Conservation (phyloP, 1,284 basidiomycete genomes). For the Ceratobasidium papillatum region DNA sequence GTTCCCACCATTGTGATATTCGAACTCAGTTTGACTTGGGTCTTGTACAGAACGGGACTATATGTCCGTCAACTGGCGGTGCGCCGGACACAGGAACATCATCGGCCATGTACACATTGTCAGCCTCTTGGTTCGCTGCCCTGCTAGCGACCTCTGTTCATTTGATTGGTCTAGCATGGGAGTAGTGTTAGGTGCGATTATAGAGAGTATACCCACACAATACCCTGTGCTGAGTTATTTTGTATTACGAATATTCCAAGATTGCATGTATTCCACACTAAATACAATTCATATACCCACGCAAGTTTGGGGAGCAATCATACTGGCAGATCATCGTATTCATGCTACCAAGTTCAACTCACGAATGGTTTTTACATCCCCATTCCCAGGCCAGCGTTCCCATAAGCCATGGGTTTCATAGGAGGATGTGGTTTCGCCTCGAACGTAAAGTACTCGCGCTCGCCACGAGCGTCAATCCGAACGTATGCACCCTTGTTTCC, state of each 20-base stretch:
- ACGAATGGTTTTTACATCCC: constrained; percentile 47
- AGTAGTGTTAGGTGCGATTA: neutral
- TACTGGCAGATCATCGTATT: neutral
- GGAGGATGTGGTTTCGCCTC: constrained; percentile 88
- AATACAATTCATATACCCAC: constrained; percentile 38
- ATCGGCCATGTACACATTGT: neutral
- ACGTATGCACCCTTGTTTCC: constrained; percentile 86
- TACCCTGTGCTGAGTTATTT: constrained; percentile 6
- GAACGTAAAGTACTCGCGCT: constrained; percentile 76
- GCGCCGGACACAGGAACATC: constrained; percentile 38
- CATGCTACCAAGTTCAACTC: neutral
- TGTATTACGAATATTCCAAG: neutral
- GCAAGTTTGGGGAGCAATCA: neutral
- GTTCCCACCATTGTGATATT: neutral
- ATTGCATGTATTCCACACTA: constrained; percentile 38
- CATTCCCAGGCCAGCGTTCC: constrained; percentile 49
- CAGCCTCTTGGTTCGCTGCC: neutral
- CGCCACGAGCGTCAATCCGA: constrained; percentile 81
- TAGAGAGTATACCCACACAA: neutral
- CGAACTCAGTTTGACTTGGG: neutral
- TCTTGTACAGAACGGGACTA: constrained; percentile 23
- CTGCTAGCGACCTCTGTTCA: neutral
- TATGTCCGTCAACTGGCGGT: constrained; percentile 23
- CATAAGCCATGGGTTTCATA: constrained; percentile 93
- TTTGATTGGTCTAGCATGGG: neutral